These are phyloP conservation scores for Entomortierella parvispora DNA, from an alignment of 192 early-diverging fungal species.

Conservation along the genomic window DNA sequence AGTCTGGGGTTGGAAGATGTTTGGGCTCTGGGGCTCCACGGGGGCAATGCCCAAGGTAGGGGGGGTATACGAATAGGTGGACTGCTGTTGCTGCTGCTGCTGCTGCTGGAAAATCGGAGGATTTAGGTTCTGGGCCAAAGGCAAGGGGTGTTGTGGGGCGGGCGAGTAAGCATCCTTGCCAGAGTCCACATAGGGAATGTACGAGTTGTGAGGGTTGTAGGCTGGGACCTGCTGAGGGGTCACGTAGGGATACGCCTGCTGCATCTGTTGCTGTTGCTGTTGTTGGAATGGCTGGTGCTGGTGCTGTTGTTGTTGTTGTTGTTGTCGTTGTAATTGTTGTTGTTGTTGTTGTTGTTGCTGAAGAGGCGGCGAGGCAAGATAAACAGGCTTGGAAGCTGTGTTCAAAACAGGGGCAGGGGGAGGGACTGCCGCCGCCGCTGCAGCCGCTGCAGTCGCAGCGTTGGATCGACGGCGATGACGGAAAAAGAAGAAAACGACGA, in stretches of 20 bases:
- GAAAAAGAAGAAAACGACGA: slow-evolving; percentile 25
- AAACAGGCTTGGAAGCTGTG: background rate
- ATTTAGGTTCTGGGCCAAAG: background rate
- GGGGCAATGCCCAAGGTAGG: slow-evolving; percentile 1
- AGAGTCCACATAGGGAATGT: background rate
- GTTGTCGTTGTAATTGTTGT: background rate
- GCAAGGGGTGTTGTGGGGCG: background rate
- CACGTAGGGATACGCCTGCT: background rate
- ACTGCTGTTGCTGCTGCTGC: background rate
- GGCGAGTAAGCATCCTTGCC: background rate
- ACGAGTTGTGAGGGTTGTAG: slow-evolving; percentile 7
- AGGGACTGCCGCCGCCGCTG: background rate
- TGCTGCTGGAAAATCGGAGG: slow-evolving; percentile 16
- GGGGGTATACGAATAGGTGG: slow-evolving; percentile 5
- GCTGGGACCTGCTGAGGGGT: background rate
- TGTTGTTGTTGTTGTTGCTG: slow-evolving; percentile 2
- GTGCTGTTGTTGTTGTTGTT: background rate
- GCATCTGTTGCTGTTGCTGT: slow-evolving; percentile 13
- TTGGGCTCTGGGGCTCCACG: background rate
- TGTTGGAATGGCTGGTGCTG: slow-evolving; percentile 5
- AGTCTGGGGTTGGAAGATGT: slow-evolving; percentile 28
- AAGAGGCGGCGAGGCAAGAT: background rate
- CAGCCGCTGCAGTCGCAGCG: background rate
- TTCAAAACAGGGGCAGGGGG: background rate
- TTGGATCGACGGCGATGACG: slow-evolving; percentile 31